phyloP scores from a whole-genome alignment of 192 early-diverging fungal species.

The Coemansia sp. region DNA sequence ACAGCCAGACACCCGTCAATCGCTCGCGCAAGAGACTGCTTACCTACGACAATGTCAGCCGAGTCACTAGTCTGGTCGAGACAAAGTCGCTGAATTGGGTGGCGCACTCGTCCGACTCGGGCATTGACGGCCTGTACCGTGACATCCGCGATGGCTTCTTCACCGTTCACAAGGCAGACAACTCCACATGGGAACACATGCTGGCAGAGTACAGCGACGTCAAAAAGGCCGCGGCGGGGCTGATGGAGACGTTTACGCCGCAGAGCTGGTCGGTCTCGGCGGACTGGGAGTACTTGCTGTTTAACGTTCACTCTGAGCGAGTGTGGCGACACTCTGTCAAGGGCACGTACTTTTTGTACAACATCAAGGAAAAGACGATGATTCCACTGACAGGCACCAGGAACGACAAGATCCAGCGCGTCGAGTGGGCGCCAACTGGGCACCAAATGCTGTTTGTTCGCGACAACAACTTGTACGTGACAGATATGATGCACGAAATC shows the following conservation, averaged over 20 bases:
- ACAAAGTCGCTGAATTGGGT: conserved; percentile 48
- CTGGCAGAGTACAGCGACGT: conserved; percentile 34
- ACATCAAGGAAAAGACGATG: conserved; percentile 61
- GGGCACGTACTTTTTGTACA: conserved; percentile 82
- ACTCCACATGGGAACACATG: conserved; percentile 35
- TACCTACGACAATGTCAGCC: conserved; percentile 41
- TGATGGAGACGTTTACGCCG: conserved; percentile 49
- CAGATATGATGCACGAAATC: conserved; percentile 67
- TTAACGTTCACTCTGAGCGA: conserved; percentile 64
- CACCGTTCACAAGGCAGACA: conserved; percentile 31
- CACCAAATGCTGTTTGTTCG: conserved; percentile 83
- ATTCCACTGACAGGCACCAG: conserved; percentile 58
- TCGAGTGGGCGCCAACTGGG: conserved; percentile 78
- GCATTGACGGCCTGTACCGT: conserved; percentile 49
- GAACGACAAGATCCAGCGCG: conserved; percentile 62
- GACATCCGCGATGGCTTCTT: conserved; percentile 22
- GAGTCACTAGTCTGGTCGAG: conserved; percentile 25
- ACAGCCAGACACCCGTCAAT: conserved; percentile 12
- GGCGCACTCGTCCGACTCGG: conserved; percentile 33
- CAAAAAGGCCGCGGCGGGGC: conserved; percentile 19
- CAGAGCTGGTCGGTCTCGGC: conserved; percentile 66
- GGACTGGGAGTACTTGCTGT: conserved; percentile 77
- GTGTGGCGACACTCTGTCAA: conserved; percentile 87
- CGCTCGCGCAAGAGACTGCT: conserved; percentile 42
- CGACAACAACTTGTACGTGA: conserved; percentile 87